A percentile compares a stretch with the other conserved stretches of the same genome.
These are phyloP conservation scores for Pyrenula massariospora DNA, from an alignment of 495 filamentous ascomycete genomes.

Conservation along the genomic window DNA sequence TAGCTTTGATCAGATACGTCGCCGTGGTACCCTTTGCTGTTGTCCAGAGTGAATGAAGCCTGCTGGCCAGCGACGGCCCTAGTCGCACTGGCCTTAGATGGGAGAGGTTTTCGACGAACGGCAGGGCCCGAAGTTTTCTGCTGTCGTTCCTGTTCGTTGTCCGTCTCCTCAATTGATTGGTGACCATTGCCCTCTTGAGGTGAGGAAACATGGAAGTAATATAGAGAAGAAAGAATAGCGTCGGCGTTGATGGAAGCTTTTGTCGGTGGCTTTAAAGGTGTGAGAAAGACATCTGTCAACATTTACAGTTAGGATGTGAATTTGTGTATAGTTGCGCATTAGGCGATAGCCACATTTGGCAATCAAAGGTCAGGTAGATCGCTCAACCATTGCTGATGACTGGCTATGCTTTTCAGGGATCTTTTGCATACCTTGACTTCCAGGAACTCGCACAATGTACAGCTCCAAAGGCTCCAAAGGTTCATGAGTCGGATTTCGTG, in stretches of 20 bases:
- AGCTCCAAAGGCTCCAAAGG: slow-evolving; percentile 58
- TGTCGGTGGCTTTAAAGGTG: slow-evolving; percentile 71
- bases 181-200: slow-evolving; percentile 45
- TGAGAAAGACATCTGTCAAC: slow-evolving; percentile 76
- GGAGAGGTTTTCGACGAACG: neutral
- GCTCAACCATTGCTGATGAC: slow-evolving; percentile 2
- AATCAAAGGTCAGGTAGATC: no score
- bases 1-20: no score
- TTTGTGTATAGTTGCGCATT: no score
- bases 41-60: neutral
- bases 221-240: slow-evolving; percentile 78
- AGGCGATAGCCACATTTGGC: neutral
- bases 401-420: neutral
- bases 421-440: slow-evolving; percentile 61
- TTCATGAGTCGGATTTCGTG: slow-evolving; percentile 56
- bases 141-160: neutral
- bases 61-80: neutral
- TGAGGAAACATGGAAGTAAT: slow-evolving; percentile 75
- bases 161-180: slow-evolving; percentile 23
- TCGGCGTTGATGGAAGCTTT: slow-evolving; percentile 74
- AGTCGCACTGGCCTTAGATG: neutral
- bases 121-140: neutral
- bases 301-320: slow-evolving; percentile 7
- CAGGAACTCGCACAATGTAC: slow-evolving; percentile 87
- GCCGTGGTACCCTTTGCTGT: neutral